Percentiles rank a stretch among this genome's conserved stretches.
Conservation (phyloP, 208 protist species). For the Leishmania mexicana region DNA sequence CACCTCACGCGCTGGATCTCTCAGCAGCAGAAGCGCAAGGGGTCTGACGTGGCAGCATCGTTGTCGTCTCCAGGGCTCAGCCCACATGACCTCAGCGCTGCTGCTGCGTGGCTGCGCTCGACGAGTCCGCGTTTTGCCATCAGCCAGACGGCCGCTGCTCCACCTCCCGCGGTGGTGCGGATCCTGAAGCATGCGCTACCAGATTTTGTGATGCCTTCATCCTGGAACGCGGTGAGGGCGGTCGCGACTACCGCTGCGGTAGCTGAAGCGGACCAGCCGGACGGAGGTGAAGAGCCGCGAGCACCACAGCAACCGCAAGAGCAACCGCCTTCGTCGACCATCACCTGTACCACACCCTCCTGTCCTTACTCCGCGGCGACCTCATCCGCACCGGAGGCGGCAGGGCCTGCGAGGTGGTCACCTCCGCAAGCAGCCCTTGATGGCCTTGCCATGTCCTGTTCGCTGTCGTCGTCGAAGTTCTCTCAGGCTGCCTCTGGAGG, state of each 20-base stretch:
- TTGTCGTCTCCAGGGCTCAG: background rate
- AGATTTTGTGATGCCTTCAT: background rate
- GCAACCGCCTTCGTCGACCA: background rate
- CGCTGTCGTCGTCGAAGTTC: background rate
- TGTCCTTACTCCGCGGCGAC: background rate
- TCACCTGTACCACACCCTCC: background rate
- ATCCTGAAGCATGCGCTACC: background rate
- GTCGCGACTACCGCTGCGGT: background rate
- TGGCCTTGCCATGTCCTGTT: background rate
- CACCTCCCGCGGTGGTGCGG: background rate
- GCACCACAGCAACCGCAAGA: background rate
- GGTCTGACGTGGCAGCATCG: background rate
- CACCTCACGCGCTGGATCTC: background rate
- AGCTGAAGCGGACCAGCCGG: background rate
- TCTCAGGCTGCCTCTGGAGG: background rate
- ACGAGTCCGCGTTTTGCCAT: too few relatives aligned
- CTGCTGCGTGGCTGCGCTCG: conserved; percentile 1
- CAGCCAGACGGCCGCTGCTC: background rate
- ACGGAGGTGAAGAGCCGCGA: background rate
- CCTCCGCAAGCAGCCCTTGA: background rate
- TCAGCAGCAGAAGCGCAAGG: background rate
- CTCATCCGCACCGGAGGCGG: background rate
- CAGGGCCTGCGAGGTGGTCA: background rate
- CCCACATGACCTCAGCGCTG: background rate
- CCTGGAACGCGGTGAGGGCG: background rate